phyloP scores from a whole-genome alignment of 768 basidiomycete species.

The Mycena capillaripes region DNA sequence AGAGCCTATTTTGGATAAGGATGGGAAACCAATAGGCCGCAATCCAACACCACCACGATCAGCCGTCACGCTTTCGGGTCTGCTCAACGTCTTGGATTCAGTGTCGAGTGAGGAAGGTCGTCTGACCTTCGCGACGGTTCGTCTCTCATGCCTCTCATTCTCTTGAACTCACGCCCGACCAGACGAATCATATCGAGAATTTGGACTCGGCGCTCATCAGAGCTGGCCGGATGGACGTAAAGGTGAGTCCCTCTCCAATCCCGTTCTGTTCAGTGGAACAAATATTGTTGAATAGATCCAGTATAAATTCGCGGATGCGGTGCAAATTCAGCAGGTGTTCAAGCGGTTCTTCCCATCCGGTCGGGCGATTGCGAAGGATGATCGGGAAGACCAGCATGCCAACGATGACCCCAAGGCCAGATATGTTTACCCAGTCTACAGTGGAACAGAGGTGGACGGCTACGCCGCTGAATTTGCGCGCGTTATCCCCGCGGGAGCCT shows the following conservation, averaged over 20 bases:
- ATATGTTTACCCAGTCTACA: not conserved
- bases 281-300: slow-evolving; percentile 5
- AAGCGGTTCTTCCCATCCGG: slow-evolving; percentile 20
- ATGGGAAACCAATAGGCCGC: slow-evolving; percentile 17
- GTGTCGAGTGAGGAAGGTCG: slow-evolving; percentile 29
- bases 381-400: not conserved
- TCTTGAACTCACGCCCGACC: not conserved
- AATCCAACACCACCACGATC: not conserved
- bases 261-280: not conserved
- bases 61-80: slow-evolving; percentile 15
- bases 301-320: slow-evolving; percentile 21
- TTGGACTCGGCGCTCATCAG: slow-evolving; percentile 29
- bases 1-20: slow-evolving; percentile 23
- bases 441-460: not conserved
- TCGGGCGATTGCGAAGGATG: not conserved
- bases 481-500: slow-evolving; percentile 42
- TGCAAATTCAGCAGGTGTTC: slow-evolving; percentile 24
- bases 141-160: not conserved
- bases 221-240: slow-evolving; percentile 30
- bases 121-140: slow-evolving; percentile 20
- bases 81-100: slow-evolving; percentile 23
- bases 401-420: not conserved
- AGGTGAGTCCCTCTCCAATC: not conserved
- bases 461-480: slow-evolving; percentile 45
- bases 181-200: slow-evolving; percentile 31